These are phyloP conservation scores for Lachnum nothofagi DNA, from an alignment of 2,329 filamentous ascomycete species.

Conservation along the genomic window DNA sequence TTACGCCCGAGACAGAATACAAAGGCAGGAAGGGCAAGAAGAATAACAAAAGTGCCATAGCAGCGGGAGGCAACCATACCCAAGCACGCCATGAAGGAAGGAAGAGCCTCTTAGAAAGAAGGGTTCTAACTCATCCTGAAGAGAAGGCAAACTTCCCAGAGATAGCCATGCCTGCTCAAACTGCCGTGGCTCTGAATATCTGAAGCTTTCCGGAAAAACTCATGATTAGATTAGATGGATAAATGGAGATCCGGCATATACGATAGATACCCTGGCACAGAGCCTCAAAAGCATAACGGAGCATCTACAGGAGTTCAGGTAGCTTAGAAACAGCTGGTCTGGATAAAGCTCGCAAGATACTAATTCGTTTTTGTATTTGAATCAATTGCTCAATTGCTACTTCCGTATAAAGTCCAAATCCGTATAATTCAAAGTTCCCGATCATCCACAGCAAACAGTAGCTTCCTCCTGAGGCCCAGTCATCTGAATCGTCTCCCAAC, in stretches of 20 bases:
- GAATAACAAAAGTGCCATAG: slow-evolving; percentile 38
- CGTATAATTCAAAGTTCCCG: background rate
- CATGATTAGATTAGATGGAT: background rate
- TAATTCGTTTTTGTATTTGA: background rate
- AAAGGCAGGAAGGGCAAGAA: slow-evolving; percentile 23
- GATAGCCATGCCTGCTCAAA: background rate
- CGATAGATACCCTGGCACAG: background rate
- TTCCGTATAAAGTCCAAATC: too few relatives aligned
- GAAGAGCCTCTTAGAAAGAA: slow-evolving; percentile 21
- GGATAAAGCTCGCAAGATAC: too few relatives aligned
- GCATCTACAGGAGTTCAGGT: slow-evolving; percentile 13
- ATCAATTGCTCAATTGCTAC: background rate
- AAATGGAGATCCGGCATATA: background rate
- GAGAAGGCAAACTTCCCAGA: too few relatives aligned
- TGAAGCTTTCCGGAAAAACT: background rate
- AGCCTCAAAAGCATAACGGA: background rate
- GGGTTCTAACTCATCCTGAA: too few relatives aligned
- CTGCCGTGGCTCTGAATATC: slow-evolving; percentile 1
- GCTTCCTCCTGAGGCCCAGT: slow-evolving; percentile 20
- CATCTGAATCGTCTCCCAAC: slow-evolving; percentile 56
- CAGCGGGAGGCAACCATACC: slow-evolving; percentile 45
- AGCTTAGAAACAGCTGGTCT: too few relatives aligned
- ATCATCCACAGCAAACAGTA: slow-evolving; percentile 26
- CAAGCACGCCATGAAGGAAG: slow-evolving; percentile 31
- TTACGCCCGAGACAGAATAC: slow-evolving; percentile 19